These are phyloP conservation scores for Symbiotaphrina buchneri DNA, from an alignment of 495 filamentous ascomycete species.

Conservation along the genomic window DNA sequence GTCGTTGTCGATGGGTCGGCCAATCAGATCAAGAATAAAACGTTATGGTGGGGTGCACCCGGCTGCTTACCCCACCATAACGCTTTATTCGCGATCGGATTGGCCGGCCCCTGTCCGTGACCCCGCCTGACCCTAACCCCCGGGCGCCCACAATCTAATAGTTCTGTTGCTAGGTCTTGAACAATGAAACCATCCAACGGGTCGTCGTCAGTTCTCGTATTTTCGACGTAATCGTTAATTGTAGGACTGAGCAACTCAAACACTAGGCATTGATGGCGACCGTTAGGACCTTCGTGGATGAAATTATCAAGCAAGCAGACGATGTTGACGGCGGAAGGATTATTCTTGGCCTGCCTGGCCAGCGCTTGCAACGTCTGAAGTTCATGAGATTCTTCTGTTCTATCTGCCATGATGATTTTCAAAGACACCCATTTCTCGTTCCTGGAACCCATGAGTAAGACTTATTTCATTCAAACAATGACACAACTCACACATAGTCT, in stretches of 20 bases:
- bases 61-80: too few relatives aligned
- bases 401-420: constrained; percentile 14
- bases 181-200: too few relatives aligned
- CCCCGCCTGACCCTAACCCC: too few relatives aligned
- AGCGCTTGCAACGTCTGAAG: constrained; percentile 4
- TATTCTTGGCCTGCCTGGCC: neutral
- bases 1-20: too few relatives aligned
- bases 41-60: too few relatives aligned
- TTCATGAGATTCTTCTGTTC: constrained; percentile 4
- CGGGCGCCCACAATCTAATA: too few relatives aligned
- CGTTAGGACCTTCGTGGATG: constrained; percentile 17
- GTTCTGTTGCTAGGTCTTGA: too few relatives aligned
- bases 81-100: too few relatives aligned
- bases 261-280: constrained; percentile 20
- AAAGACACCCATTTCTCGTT: constrained; percentile 15
- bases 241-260: constrained; percentile 21
- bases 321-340: constrained; percentile 9
- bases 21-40: too few relatives aligned
- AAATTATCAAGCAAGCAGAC: constrained; percentile 18
- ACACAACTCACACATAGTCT: constrained; percentile 3
- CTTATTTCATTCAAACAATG: neutral
- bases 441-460: constrained; percentile 4
- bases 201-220: too few relatives aligned
- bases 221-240: too few relatives aligned
- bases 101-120: too few relatives aligned